Evolutionary conservation across 2,329 filamentous ascomycete genomes (phyloP), one percentile per base, ranked within the genome.

Genomic region (Hymenoscyphus infarciens): DNA sequence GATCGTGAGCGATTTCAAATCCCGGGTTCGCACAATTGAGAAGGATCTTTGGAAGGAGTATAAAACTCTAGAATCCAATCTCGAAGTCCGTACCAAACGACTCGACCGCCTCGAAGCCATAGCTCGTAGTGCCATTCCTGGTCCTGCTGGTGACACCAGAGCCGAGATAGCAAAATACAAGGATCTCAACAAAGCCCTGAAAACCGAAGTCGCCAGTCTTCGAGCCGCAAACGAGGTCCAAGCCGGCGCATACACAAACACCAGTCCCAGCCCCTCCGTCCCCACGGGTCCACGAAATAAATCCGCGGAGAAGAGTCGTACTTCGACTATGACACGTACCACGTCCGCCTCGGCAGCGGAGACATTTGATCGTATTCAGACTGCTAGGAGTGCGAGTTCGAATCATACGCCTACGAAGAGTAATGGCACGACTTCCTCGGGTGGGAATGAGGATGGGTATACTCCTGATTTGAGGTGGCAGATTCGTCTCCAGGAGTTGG

Each of bases 21-120:
- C 83, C 45, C 88, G 91, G 64, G 91, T 97, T 73, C 90, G 91
- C 71, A 81, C 82, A 6, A 87, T 97, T n/a, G 95, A 99, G 75
- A 87, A 90, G 57, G 91, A 96, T 64, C 78, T 98, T n/a, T 89
- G 88, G 79, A 91, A 92, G 66, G 93, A 98, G 72, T 98, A 97
- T 72, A 90, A 96, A 71, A 85, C 83, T 0, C 82, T 99, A 1
- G 92, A 97, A 75, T 87, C 87, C 69, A 90, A 87, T 42, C 85
- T 97, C 31, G 91, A 95, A 60, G 78, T 87, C 29, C 87, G 92
- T 16, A 83, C 88, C 64, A 95, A 96, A 79, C 91, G 92, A 69
- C 84, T 99, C 33, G 94, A 98, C 67, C 86, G 90, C 2, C 82
- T 99, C 0, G 95, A 99, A 76, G 86, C 87, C 16, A 83, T 91